Percentiles rank a stretch among this genome's conserved stretches.
Evolutionary conservation across 257 asterid genomes (phyloP).

Genomic region (Nicotiana otophora): DNA sequence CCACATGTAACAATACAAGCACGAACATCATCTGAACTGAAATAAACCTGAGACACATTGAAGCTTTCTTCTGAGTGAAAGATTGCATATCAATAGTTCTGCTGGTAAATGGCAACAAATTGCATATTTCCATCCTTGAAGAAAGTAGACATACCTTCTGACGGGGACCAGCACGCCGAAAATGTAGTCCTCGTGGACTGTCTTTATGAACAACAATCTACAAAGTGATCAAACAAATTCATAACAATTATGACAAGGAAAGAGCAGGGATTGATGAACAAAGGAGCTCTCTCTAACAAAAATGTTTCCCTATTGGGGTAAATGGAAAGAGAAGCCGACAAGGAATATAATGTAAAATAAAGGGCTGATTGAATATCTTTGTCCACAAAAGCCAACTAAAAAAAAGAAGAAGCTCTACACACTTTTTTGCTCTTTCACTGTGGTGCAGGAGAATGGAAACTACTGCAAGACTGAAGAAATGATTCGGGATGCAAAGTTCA

Average conservation of each 20-base stretch:
- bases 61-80: constrained; percentile 4
- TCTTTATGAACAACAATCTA: constrained; percentile 92
- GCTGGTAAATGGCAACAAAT: neutral
- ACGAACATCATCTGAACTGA: constrained; percentile 76
- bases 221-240: constrained; percentile 4
- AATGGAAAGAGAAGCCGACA: neutral
- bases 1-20: constrained; percentile 99
- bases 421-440: neutral
- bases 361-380: neutral
- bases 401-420: neutral
- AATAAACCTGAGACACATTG: constrained; percentile 56
- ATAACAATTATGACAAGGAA: constrained; percentile 1
- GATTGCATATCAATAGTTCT: neutral
- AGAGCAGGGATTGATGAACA: constrained; percentile 2
- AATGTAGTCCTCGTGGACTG: constrained; percentile 90
- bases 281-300: neutral
- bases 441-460: neutral
- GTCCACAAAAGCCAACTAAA: neutral
- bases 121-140: neutral
- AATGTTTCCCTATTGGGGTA: neutral
- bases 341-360: neutral
- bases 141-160: constrained; percentile 52
- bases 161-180: constrained; percentile 98
- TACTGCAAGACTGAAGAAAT: neutral
- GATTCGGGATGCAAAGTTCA: neutral